phyloP scores from a whole-genome alignment of 139 green algal species.

The Limnomonas spitsbergensis region DNA sequence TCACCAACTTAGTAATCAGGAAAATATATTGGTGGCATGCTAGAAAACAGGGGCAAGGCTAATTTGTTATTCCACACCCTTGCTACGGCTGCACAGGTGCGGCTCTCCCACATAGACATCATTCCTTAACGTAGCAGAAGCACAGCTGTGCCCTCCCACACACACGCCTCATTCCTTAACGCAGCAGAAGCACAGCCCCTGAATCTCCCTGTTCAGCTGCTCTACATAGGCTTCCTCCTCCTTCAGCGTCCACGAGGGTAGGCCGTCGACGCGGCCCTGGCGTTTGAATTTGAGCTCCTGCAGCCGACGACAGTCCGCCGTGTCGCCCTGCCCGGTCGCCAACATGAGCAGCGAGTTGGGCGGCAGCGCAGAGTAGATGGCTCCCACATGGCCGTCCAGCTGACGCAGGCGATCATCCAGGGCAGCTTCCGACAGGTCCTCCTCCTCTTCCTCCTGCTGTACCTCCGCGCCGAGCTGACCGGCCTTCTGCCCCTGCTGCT shows the following conservation, averaged over 20 bases:
- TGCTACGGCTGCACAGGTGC: background rate
- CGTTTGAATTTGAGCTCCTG: constrained; percentile 57
- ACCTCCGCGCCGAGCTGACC: constrained; percentile 14
- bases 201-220: constrained; percentile 18
- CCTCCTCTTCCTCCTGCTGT: constrained; percentile 6
- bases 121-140: constrained; percentile 51
- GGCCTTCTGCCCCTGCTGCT: constrained; percentile 12
- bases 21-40: background rate
- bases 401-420: constrained; percentile 28
- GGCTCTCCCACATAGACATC: too few relatives aligned
- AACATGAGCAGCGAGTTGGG: constrained; percentile 50
- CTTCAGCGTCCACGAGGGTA: constrained; percentile 42
- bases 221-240: constrained; percentile 40
- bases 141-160: too few relatives aligned
- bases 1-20: background rate
- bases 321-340: constrained; percentile 11
- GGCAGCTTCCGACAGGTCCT: constrained; percentile 27
- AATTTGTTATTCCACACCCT: background rate
- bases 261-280: constrained; percentile 37
- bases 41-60: background rate
- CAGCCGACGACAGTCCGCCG: constrained; percentile 19
- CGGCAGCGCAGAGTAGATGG: constrained; percentile 45
- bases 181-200: constrained; percentile 42
- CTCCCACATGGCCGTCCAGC: constrained; percentile 40
- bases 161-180: constrained; percentile 40